These are phyloP conservation scores for Suillus alpinus DNA, from an alignment of 768 basidiomycete species.

Conservation along the genomic window DNA sequence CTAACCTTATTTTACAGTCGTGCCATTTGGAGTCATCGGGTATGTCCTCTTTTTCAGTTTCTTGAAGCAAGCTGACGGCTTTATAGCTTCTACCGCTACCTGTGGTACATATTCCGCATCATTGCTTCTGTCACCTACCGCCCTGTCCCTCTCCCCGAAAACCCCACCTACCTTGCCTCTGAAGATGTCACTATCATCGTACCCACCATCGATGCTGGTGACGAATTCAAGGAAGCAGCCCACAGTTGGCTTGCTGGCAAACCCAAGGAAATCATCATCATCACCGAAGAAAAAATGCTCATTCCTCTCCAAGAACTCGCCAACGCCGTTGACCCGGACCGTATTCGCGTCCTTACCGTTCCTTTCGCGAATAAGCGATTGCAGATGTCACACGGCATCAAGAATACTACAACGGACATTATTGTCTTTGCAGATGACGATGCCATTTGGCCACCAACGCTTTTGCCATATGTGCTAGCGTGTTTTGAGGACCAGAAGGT, in stretches of 20 bases:
- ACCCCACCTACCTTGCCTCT: conserved; percentile 84
- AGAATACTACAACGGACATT: conserved; percentile 87
- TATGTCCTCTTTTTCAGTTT: conserved; percentile 30
- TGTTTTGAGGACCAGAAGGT: conserved; percentile 95
- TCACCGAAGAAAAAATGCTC: conserved; percentile 87
- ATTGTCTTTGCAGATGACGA: conserved; percentile 95
- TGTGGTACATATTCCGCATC: conserved; percentile 89
- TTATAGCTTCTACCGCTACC: conserved; percentile 84
- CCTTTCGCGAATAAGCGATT: conserved; percentile 93
- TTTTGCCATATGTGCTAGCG: conserved; percentile 84
- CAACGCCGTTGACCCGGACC: conserved; percentile 77
- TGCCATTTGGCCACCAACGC: conserved; percentile 91
- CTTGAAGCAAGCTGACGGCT: conserved; percentile 3
- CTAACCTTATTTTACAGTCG: conserved; percentile 48
- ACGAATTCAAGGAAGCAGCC: conserved; percentile 93
- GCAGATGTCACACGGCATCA: conserved; percentile 93
- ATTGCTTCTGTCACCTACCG: conserved; percentile 76
- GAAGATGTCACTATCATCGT: conserved; percentile 98
- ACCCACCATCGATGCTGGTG: conserved; percentile 93
- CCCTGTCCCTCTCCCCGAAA: conserved; percentile 86
- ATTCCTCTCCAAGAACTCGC: conserved; percentile 88
- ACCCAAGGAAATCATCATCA: conserved; percentile 79
- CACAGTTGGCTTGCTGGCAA: conserved; percentile 89
- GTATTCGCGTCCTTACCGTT: conserved; percentile 84
- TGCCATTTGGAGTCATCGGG: conserved; percentile 89